Base-by-base conservation (phyloP, 257 asterid genomes). In the Nicotiana otophora region DNA sequence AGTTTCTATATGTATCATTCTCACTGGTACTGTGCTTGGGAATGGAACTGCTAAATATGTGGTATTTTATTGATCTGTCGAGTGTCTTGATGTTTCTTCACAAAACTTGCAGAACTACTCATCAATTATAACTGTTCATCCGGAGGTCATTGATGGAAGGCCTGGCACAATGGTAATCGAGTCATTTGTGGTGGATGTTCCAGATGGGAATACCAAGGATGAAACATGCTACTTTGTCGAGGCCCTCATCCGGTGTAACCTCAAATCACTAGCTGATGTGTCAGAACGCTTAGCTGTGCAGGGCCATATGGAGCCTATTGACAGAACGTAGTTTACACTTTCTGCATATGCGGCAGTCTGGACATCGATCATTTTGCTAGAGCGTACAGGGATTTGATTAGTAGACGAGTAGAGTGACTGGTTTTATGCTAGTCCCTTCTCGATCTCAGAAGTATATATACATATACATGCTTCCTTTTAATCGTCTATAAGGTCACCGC, bases 231-330 rank as follows among this genome's bases (percentile, higher is more conserved):
- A 86, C 90, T 94, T 94, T 28, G 91, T 94, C 0, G 97, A 94
- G 92, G 98, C 97, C 65, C 77, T 94, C 69, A 93, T 92, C 85
- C 91, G 92, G 78, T 94, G 98, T 93, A 94, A 94, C 89, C 97
- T 91, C 63, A 93, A 93, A 87, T 93, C 97, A 5, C 88, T 93
- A 70, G 97, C 97, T 36, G 98, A 94, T 69, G 96, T 94, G 14
- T 94, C 94, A 1, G 97, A 94, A 90, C 91, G 84, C 81, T 84
- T 93, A 80, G 95, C 97, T 1, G 80, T 86, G 82, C 98, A 90
- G 85, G 98, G 86, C 36, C 87, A 90, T 62, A 82, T 87, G 28
- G 94, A 86, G 82, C 91, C 93, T 16, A 90, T 90, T 28, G 91
- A 86, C 64, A 83, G 93, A 84, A 88, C 83, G 7, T 88, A 75